Percentiles rank a stretch among this genome's conserved stretches.
These are phyloP conservation scores for Plasmodium gonderi DNA, from an alignment of 169 alveolate genomes.

Conservation along the genomic window DNA sequence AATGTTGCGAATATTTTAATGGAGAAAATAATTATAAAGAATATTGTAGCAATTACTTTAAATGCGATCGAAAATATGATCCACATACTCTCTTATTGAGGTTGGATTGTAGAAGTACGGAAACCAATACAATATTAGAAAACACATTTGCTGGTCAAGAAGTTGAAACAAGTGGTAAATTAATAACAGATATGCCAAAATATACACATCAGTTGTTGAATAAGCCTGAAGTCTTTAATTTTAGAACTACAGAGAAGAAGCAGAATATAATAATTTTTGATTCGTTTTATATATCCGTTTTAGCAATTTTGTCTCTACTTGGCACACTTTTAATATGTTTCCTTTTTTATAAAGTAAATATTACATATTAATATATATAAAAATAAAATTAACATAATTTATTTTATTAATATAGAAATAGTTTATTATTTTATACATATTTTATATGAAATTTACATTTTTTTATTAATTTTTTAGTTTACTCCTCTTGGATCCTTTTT, in stretches of 20 bases:
- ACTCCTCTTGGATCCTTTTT: background rate
- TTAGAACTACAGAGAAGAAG: background rate
- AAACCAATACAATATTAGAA: background rate
- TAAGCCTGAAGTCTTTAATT: background rate
- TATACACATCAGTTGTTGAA: too few relatives aligned
- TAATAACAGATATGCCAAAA: background rate
- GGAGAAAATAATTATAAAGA: background rate
- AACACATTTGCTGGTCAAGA: background rate
- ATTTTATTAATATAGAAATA: background rate
- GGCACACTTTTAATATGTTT: background rate
- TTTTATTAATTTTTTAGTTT: too few relatives aligned
- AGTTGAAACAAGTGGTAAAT: background rate
- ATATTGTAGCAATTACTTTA: background rate
- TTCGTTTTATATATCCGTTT: background rate
- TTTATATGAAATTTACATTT: background rate
- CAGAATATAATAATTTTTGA: background rate
- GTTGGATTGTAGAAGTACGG: background rate
- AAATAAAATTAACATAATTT: too few relatives aligned
- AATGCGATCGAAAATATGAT: background rate
- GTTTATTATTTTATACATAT: too few relatives aligned
- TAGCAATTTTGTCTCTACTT: background rate
- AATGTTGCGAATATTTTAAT: background rate
- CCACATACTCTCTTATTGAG: background rate
- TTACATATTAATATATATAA: background rate
- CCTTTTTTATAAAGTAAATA: background rate